Conservation (phyloP, 75 land plant species). For the Gnetum montanum region DNA sequence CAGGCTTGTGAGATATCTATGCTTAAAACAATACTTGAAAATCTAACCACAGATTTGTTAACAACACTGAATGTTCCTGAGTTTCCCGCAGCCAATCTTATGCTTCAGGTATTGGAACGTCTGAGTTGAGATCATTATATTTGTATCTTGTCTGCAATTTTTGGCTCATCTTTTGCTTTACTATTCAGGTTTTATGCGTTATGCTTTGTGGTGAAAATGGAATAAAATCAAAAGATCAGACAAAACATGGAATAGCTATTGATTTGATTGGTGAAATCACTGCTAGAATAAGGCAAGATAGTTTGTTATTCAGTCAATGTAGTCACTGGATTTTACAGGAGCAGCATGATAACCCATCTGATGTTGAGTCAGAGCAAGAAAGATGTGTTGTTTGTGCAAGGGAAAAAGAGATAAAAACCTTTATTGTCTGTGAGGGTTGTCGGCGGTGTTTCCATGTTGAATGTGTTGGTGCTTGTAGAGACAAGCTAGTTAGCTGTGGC, state of each 20-base stretch:
- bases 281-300: slow-evolving; percentile 84
- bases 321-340: slow-evolving; percentile 74
- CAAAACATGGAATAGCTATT: slow-evolving; percentile 73
- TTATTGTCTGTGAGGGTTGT: slow-evolving; percentile 66
- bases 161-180: too few relatives aligned
- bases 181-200: slow-evolving; percentile 88
- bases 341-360: slow-evolving; percentile 4
- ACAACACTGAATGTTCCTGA: slow-evolving; percentile 89
- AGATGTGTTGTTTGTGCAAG: slow-evolving; percentile 58
- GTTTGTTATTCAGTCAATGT: slow-evolving; percentile 46
- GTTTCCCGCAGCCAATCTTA: slow-evolving; percentile 82
- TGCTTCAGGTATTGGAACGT: slow-evolving; percentile 59
- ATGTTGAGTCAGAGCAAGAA: slow-evolving; percentile 14
- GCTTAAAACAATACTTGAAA: slow-evolving; percentile 67
- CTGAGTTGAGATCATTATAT: too few relatives aligned
- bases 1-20: slow-evolving; percentile 80
- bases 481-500: slow-evolving; percentile 35
- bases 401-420: slow-evolving; percentile 25
- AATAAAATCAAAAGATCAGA: slow-evolving; percentile 73
- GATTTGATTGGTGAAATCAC: slow-evolving; percentile 93
- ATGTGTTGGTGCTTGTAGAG: slow-evolving; percentile 60
- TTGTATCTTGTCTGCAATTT: too few relatives aligned
- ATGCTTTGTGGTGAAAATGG: slow-evolving; percentile 83
- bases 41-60: slow-evolving; percentile 72
- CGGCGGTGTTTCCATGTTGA: slow-evolving; percentile 73